These are phyloP conservation scores for Calonectria fujianensis DNA, from an alignment of 2,329 filamentous ascomycete species.

Conservation along the genomic window DNA sequence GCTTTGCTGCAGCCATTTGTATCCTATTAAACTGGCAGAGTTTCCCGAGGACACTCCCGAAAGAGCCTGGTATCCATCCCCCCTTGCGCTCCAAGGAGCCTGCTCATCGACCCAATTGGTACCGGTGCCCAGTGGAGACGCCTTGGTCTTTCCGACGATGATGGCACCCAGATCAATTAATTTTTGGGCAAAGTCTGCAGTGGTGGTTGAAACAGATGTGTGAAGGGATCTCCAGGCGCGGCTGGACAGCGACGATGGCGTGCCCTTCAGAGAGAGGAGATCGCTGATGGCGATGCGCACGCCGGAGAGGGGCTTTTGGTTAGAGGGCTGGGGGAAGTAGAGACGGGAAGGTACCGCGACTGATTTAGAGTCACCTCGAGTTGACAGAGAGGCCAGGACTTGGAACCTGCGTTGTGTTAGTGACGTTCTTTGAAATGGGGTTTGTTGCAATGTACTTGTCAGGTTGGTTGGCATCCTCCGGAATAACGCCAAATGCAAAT, in stretches of 20 bases:
- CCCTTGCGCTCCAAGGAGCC: conserved; percentile 67
- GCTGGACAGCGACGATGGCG: conserved; percentile 75
- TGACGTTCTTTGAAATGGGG: background rate
- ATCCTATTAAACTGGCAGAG: conserved; percentile 61
- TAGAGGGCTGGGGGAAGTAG: conserved; percentile 56
- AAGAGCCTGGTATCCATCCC: conserved; percentile 66
- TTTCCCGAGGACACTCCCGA: conserved; percentile 59
- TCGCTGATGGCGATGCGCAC: conserved; percentile 62
- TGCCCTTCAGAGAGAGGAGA: conserved; percentile 63
- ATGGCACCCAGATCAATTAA: conserved; percentile 77
- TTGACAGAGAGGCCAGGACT: conserved; percentile 54
- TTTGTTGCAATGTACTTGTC: conserved; percentile 49
- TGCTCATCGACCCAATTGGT: conserved; percentile 65
- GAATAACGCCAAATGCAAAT: conserved; percentile 62
- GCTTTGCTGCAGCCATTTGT: conserved; percentile 64
- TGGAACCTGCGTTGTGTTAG: conserved; percentile 56
- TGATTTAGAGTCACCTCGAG: conserved; percentile 53
- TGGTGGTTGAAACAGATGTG: conserved; percentile 63
- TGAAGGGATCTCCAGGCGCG: conserved; percentile 75
- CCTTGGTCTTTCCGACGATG: conserved; percentile 72
- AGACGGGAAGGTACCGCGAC: conserved; percentile 63
- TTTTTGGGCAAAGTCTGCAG: conserved; percentile 70
- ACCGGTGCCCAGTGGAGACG: conserved; percentile 66
- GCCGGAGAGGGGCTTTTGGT: conserved; percentile 60
- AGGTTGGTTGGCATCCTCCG: conserved; percentile 56